A percentile compares a stretch with the other conserved stretches of the same genome.
Evolutionary conservation across 1,139 yeast species (phyloP).

Genomic region (Wickerhamomyces sp.): DNA sequence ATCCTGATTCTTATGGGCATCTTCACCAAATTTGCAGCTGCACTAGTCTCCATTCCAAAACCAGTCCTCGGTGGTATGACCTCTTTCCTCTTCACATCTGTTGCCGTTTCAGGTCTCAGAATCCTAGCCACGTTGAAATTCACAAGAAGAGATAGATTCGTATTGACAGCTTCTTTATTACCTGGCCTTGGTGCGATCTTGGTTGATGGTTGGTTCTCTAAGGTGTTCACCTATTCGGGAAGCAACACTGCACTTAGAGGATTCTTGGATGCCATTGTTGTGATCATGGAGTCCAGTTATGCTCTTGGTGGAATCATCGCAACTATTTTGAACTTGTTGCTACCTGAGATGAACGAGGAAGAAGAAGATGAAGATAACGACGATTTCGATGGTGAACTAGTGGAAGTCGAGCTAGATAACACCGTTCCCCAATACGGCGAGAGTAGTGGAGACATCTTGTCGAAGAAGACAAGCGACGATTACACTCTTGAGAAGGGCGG

Average conservation of each 20-base stretch:
- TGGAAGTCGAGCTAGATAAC: constrained; percentile 13
- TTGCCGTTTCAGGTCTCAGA: constrained; percentile 82
- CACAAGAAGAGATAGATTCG: constrained; percentile 83
- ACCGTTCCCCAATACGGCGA: constrained; percentile 15
- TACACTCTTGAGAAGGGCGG: background rate
- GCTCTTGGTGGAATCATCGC: constrained; percentile 80
- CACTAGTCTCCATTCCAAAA: constrained; percentile 77
- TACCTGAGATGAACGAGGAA: constrained; percentile 71
- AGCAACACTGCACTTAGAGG: constrained; percentile 59
- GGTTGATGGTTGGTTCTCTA: constrained; percentile 69
- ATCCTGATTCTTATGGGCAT: constrained; percentile 81
- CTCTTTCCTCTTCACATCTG: constrained; percentile 79
- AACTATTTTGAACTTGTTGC: constrained; percentile 59
- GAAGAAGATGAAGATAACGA: constrained; percentile 27
- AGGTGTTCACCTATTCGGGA: constrained; percentile 74
- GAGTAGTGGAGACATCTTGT: too few relatives aligned
- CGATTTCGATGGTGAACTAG: constrained; percentile 12
- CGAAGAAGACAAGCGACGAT: background rate
- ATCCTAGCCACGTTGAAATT: constrained; percentile 72
- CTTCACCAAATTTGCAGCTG: constrained; percentile 85
- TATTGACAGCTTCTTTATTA: constrained; percentile 68
- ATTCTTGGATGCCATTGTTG: constrained; percentile 70
- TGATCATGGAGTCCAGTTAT: constrained; percentile 85
- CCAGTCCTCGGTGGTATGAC: constrained; percentile 93
- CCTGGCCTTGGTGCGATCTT: constrained; percentile 78